Evolutionary conservation across 176 grass and related monocot genomes (phyloP).

Genomic region (Oryza brachyantha): DNA sequence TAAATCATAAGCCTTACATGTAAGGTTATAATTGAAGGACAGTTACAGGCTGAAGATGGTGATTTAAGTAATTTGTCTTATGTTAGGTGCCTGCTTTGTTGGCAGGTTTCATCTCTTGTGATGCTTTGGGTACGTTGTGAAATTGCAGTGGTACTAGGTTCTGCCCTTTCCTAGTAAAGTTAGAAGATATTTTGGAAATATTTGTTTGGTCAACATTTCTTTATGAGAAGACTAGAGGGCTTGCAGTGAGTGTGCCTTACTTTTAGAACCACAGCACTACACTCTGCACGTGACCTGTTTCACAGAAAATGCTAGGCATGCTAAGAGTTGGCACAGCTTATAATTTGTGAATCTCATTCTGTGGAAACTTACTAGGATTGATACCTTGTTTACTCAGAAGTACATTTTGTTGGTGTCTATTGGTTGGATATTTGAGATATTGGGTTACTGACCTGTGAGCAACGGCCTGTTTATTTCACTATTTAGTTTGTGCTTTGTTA

Average conservation of each 20-base stretch:
- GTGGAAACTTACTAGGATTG: not conserved
- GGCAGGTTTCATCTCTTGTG: not conserved
- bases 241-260: not conserved
- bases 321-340: not conserved
- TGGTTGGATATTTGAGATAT: not conserved
- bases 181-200: not conserved
- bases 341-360: not conserved
- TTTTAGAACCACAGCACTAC: not conserved
- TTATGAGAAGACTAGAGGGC: not conserved
- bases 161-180: not conserved
- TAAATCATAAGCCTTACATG: not conserved
- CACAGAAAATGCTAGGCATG: not conserved
- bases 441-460: not conserved
- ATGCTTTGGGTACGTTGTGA: not conserved
- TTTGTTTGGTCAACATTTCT: not conserved
- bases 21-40: constrained; percentile 19
- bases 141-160: not conserved
- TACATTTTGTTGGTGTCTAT: not conserved
- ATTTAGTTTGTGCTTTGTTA: not conserved
- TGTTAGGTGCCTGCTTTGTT: not conserved
- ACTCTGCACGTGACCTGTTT: not conserved
- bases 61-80: constrained; percentile 21
- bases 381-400: not conserved
- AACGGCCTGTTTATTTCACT: not conserved
- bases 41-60: not conserved